Evolutionary conservation across 495 filamentous ascomycete genomes (phyloP), one percentile per base, ranked within the genome.

Genomic region (Bacidia gigantensis): DNA sequence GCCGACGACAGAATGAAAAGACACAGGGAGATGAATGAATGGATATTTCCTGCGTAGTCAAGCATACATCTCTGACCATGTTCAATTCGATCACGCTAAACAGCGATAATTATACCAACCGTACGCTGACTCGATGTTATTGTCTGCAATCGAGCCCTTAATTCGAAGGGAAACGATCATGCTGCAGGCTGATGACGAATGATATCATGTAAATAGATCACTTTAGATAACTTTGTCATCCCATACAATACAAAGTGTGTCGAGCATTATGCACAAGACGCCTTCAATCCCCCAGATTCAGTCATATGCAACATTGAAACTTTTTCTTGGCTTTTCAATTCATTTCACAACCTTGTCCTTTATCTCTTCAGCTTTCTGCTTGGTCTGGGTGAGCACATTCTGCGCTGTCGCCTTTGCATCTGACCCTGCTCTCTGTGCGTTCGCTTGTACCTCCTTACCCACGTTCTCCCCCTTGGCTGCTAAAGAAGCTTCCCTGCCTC

Each of bases 321-420:
- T n/a, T n/a, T n/a, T n/a, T n/a, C n/a, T n/a, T n/a, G n/a, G n/a
- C n/a, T n/a, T n/a, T n/a, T n/a, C 5, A 56, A 48, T 22, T 51
- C 38, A 59, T 35, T 59, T 59, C 26, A 35, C 32, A 14, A 59
- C 25, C 24, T 59, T 61, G 2, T 56, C 57, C 50, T 61, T 61
- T 43, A 54, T 10, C 14, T 60, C 51, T 3, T 25, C 52, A 10
- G 53, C 56, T 18, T 52, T 58, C 46, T 53, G 39, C 29, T 53
- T 55, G 11, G 32, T 52, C 25, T 59, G 43, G 3, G 21, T 49
- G 17, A 44, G 26, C 3, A 54, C 26, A 14, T 52, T 49, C 20
- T 50, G 29, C 14, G 57, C 57, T n/a, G 52, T 14, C 20, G 22
- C 47, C 39, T 55, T 58, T 25, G 53, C 45, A 5, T 59, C 50